phyloP scores from a whole-genome alignment of 163 green algal species.

The Prototheca stagnorum region DNA sequence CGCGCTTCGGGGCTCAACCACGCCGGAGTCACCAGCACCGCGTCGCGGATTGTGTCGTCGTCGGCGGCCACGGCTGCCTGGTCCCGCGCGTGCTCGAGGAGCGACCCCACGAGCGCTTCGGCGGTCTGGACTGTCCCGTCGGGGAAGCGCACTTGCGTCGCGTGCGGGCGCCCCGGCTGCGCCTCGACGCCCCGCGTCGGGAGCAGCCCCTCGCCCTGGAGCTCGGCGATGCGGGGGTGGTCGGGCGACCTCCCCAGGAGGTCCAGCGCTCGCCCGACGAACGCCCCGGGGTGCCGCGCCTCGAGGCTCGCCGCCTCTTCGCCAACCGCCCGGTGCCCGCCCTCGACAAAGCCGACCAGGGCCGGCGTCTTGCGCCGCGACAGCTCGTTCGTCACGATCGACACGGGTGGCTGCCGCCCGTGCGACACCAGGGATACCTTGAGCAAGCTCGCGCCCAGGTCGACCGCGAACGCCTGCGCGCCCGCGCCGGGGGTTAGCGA shows the following conservation, averaged over 20 bases:
- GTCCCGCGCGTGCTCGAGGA: slow-evolving; percentile 68
- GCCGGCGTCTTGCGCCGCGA: slow-evolving; percentile 75
- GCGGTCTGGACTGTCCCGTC: slow-evolving; percentile 15
- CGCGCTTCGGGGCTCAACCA: slow-evolving; percentile 64
- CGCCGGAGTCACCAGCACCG: slow-evolving; percentile 69
- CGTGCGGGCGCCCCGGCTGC: not conserved
- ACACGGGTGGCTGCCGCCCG: slow-evolving; percentile 65
- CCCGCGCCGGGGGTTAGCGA: too few species aligned
- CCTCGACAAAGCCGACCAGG: slow-evolving; percentile 61
- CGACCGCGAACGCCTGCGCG: slow-evolving; percentile 67
- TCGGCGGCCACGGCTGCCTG: slow-evolving; percentile 58
- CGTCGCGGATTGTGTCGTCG: slow-evolving; percentile 40
- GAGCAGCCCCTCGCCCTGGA: slow-evolving; percentile 37
- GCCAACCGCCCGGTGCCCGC: slow-evolving; percentile 65
- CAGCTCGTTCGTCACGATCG: slow-evolving; percentile 92
- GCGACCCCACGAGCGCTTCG: slow-evolving; percentile 63
- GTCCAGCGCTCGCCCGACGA: slow-evolving; percentile 47
- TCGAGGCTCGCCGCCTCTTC: slow-evolving; percentile 65
- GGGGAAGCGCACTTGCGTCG: not conserved
- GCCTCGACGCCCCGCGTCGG: not conserved
- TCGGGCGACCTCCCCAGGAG: slow-evolving; percentile 46
- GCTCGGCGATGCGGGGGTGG: slow-evolving; percentile 27
- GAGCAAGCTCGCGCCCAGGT: slow-evolving; percentile 83
- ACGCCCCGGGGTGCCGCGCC: slow-evolving; percentile 45
- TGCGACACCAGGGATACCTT: slow-evolving; percentile 87